phyloP scores from a whole-genome alignment of 331 rosid genomes.

The Malus hybrid region DNA sequence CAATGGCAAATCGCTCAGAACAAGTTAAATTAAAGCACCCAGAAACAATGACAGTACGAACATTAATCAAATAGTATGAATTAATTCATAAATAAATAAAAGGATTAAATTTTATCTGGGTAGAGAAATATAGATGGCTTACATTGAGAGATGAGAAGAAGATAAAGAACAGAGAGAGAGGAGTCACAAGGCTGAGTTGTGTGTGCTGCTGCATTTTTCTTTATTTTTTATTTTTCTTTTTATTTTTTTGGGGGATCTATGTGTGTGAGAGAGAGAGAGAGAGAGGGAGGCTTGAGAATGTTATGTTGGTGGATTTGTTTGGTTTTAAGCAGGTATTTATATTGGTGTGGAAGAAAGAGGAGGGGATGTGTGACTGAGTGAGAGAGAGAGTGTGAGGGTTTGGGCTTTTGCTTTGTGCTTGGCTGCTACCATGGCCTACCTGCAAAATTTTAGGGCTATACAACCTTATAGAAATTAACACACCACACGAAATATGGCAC shows the following conservation, averaged over 20 bases:
- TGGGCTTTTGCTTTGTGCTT: constrained; percentile 3
- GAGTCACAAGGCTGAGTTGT: constrained; percentile 27
- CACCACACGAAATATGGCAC: background rate
- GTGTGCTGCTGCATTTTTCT: constrained; percentile 18
- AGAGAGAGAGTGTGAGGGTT: background rate
- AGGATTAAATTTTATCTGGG: background rate
- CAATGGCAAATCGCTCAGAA: constrained; percentile 6
- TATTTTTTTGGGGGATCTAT: background rate
- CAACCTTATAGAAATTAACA: background rate
- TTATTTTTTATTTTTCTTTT: background rate
- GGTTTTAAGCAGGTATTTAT: constrained; percentile 37
- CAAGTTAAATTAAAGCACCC: background rate
- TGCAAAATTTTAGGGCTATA: background rate
- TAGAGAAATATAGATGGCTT: constrained; percentile 28
- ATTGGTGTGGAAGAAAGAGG: constrained; percentile 12
- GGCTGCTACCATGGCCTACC: background rate
- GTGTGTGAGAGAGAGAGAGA: background rate
- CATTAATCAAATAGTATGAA: background rate
- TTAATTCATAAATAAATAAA: background rate
- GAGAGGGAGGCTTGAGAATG: constrained; percentile 27
- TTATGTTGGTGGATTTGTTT: constrained; percentile 55
- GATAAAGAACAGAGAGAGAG: constrained; percentile 36
- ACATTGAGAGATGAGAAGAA: constrained; percentile 50
- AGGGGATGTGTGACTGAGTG: background rate
- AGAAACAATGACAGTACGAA: background rate